Conservation (phyloP, 2,329 filamentous ascomycete genomes). For the Cercospora citrullina region DNA sequence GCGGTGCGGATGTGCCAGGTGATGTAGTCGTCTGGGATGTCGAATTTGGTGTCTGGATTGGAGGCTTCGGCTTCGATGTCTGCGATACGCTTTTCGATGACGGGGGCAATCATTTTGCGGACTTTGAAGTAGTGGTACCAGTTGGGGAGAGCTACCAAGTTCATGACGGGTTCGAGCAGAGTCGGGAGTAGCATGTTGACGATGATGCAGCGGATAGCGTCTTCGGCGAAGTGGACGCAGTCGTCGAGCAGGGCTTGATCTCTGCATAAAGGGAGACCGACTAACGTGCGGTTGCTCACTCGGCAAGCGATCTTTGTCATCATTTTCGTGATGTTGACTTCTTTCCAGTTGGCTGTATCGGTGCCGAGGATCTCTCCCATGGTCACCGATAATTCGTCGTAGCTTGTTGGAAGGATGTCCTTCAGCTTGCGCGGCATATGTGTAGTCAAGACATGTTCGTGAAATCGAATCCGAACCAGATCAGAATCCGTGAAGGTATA, state of each 20-base stretch:
- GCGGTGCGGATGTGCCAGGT: constrained; percentile 60
- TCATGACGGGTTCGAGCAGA: constrained; percentile 46
- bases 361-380: constrained; percentile 42
- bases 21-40: constrained; percentile 57
- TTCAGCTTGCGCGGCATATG: constrained; percentile 44
- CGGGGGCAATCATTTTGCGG: constrained; percentile 46
- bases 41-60: constrained; percentile 47
- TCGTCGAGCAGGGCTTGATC: constrained; percentile 50
- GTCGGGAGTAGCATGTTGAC: constrained; percentile 54
- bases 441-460: constrained; percentile 46
- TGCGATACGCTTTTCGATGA: constrained; percentile 53
- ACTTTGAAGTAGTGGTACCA: constrained; percentile 51
- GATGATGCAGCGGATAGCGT: constrained; percentile 44
- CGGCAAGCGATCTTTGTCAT: constrained; percentile 43
- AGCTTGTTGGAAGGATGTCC: constrained; percentile 41
- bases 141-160: constrained; percentile 51
- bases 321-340: constrained; percentile 39
- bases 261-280: constrained; percentile 48
- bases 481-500: constrained; percentile 42
- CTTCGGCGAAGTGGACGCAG: constrained; percentile 54
- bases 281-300: constrained; percentile 48
- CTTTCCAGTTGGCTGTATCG: constrained; percentile 42
- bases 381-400: constrained; percentile 41
- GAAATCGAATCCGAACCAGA: constrained; percentile 43
- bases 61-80: constrained; percentile 49